Conservation (phyloP, 108 stramenopile species). For the Cyclostephanos tholiformis region DNA sequence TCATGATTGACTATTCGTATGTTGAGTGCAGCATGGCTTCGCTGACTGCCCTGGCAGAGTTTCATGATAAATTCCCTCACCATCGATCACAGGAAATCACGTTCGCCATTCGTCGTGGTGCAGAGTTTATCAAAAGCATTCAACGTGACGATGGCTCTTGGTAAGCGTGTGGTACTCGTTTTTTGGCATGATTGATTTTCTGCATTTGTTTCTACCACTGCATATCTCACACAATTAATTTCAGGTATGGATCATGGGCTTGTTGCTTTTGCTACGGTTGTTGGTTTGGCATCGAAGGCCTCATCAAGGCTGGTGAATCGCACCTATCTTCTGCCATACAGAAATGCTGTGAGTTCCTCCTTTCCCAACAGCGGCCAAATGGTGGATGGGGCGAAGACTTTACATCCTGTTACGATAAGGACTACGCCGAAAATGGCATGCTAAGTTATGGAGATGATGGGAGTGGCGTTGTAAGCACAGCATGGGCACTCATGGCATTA, state of each 20-base stretch:
- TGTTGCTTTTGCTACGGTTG: conserved; percentile 95
- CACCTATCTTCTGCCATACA: conserved; percentile 56
- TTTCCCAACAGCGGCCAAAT: conserved; percentile 84
- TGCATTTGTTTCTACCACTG: not conserved
- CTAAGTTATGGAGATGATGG: conserved; percentile 88
- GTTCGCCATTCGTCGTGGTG: conserved; percentile 75
- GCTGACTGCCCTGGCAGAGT: conserved; percentile 91
- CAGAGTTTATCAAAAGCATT: conserved; percentile 88
- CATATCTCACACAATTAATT: not conserved
- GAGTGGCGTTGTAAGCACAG: conserved; percentile 96
- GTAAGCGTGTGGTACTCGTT: conserved; percentile 43
- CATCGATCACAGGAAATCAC: conserved; percentile 81
- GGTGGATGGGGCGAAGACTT: conserved; percentile 99
- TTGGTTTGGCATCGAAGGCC: conserved; percentile 97
- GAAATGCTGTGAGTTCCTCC: conserved; percentile 68
- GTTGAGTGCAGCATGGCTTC: conserved; percentile 98
- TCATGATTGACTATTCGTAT: conserved; percentile 99
- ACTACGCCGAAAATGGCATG: conserved; percentile 88
- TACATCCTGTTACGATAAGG: conserved; percentile 96
- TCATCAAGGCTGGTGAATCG: conserved; percentile 82
- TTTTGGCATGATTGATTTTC: not conserved
- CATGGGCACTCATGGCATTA: conserved; percentile 95
- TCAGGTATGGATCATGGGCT: conserved; percentile 92
- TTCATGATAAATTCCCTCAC: conserved; percentile 75
- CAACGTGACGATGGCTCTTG: conserved; percentile 96